Evolutionary conservation across 768 basidiomycete genomes (phyloP), one percentile per base, ranked within the genome.

Genomic region (Psilocybe sp.): DNA sequence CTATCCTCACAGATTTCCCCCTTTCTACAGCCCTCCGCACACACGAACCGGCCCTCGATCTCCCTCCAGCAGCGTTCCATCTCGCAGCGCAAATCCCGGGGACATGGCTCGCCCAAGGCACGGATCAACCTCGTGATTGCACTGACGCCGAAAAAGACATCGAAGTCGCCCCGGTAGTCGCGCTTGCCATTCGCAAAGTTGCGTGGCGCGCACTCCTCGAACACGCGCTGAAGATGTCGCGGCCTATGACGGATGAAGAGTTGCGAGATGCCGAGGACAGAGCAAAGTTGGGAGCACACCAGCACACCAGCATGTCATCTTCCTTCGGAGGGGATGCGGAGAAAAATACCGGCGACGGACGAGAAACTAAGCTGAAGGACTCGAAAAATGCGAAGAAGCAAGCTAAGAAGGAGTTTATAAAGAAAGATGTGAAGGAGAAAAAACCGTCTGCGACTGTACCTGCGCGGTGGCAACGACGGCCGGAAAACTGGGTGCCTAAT

Each of bases 21-120:
- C 67, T 84, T 32, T 81, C 77, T 62, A 64, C 54, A 52, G 46
- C 37, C 40, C 56, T 64, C 49, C 54, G 57, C 45, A 37, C 61
- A 16, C 28, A 73, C 63, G 44, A 64, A 60, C 51, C 78, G 62
- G 66, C 69, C 31, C 61, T 56, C 3, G 56, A 64, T 37, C 68
- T 81, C 5, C 72, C 79, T 2, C 60, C 75, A 5, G 76, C 75
- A 10, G 82, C 85, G 16, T 73, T 79, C 42, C 87, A 89, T 50
- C 78, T 90, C 28, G 88, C 89, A 1, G 76, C 88, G 0, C 89
- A 91, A 56, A 73, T 82, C 1, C 89, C 88, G 0, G 64, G 72
- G 11, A 73, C 80, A 42, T 91, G 89, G 89, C 60, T 75, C 11
- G 68, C 67, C 34, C 64, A 67, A 8, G n/a, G 33, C 11, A 37